phyloP scores from a whole-genome alignment of 768 basidiomycete genomes.

The Leccinum disarticulatum region DNA sequence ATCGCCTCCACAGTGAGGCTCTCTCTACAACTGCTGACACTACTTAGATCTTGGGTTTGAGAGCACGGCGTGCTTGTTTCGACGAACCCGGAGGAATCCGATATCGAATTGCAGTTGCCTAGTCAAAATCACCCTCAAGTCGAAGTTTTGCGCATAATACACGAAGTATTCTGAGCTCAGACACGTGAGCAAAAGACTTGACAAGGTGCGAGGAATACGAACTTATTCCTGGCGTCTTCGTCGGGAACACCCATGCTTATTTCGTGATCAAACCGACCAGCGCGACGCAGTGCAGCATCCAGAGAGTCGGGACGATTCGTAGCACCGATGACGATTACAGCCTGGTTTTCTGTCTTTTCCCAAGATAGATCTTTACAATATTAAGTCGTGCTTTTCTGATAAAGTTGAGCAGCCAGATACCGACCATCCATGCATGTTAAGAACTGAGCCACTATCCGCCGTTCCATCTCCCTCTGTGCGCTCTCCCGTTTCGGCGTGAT shows the following conservation, averaged over 20 bases:
- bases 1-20: constrained; percentile 71
- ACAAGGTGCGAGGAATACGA: constrained; percentile 25
- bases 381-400: neutral
- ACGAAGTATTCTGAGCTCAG: constrained; percentile 67
- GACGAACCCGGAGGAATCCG: constrained; percentile 31
- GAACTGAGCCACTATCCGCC: constrained; percentile 96
- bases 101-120: constrained; percentile 58
- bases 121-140: constrained; percentile 87
- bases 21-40: constrained; percentile 58
- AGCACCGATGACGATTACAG: constrained; percentile 93
- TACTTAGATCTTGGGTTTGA: constrained; percentile 22
- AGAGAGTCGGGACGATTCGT: constrained; percentile 96
- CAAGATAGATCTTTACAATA: constrained; percentile 83
- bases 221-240: constrained; percentile 88
- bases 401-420: constrained; percentile 17
- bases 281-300: constrained; percentile 89
- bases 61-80: constrained; percentile 24
- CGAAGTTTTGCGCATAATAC: constrained; percentile 84
- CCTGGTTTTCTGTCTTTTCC: constrained; percentile 91
- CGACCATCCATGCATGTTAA: constrained; percentile 98
- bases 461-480: constrained; percentile 97
- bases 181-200: neutral
- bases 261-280: constrained; percentile 96
- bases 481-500: constrained; percentile 98
- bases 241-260: constrained; percentile 98